Base-by-base conservation (phyloP, 768 basidiomycete genomes). In the Leucogyrophana mollusca region DNA sequence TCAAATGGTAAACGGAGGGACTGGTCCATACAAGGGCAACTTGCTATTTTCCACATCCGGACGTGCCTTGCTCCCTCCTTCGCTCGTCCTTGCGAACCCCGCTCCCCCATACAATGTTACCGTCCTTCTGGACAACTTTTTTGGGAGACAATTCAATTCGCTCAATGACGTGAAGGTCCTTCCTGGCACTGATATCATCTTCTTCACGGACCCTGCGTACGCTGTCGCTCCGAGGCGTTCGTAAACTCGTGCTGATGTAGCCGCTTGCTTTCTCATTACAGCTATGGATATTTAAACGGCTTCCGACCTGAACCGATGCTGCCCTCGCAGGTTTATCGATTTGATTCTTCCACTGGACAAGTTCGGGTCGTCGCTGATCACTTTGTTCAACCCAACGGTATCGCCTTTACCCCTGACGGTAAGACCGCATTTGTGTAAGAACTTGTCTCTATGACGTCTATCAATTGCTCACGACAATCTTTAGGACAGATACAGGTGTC, bases 141-240 rank as follows among this genome's bases (percentile, higher is more conserved):
- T 79, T 55, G 88, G 88, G 2, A 71, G 86, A 3, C 87, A 89
- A 53, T 92, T 90, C 67, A 90, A 87, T 64, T 88, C 88, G 1
- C 61, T 91, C 40, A 88, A 90, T 59, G 89, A 93, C 52, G 72
- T 85, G 47, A 89, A 87, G 55, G 69, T 89, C 3, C 82, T 88
- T 43, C 86, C 85, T 2, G 62, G 65, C 4, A 84, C 76, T 50
- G 80, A 81, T 30, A 78, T 78, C 32, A 54, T 90, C 2, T 89
- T 85, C 67, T 89, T 91, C 66, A 90, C 88, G 0, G 88, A 92
- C 56, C 71, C 73, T 13, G 68, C 72, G 79, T 89, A 67, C 36
- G 79, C n/a, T n/a, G n/a, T n/a, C n/a, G n/a, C n/a, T n/a, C n/a
- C n/a, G n/a, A n/a, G n/a, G n/a, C n/a, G n/a, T n/a, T n/a, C n/a